phyloP scores from a whole-genome alignment of 2,329 filamentous ascomycete species.

The Chrysosporium queenslandicum region DNA sequence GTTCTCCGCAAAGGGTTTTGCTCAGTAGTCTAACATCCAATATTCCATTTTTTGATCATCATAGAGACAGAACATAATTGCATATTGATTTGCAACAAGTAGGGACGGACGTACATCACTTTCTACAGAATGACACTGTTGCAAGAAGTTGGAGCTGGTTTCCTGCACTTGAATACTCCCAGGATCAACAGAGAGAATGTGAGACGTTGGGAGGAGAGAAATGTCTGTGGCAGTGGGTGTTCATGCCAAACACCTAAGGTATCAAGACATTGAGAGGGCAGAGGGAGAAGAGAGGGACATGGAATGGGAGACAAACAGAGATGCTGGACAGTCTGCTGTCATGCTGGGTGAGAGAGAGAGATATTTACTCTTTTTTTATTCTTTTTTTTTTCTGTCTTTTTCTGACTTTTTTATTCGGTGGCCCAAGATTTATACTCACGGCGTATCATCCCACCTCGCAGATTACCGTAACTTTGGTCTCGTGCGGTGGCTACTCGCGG shows the following conservation, averaged over 20 bases:
- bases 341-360: too few relatives aligned
- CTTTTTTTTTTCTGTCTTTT: neutral
- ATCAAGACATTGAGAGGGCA: constrained; percentile 7
- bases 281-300: neutral
- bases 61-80: constrained; percentile 23
- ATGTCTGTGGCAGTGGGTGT: neutral
- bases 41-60: constrained; percentile 22
- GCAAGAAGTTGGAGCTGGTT: neutral
- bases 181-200: neutral
- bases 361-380: neutral
- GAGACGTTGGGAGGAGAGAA: neutral
- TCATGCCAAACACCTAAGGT: neutral
- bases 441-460: neutral
- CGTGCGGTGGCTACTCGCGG: neutral
- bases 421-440: neutral
- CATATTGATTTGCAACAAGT: neutral
- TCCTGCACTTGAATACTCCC: neutral
- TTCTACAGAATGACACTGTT: neutral
- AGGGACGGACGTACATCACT: neutral
- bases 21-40: constrained; percentile 45
- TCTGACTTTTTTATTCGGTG: neutral
- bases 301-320: constrained; percentile 1
- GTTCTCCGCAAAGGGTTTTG: constrained; percentile 35
- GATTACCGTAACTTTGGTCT: neutral
- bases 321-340: neutral